These are phyloP conservation scores for Rhizopus stolonifer DNA, from an alignment of 371 early-diverging fungal species.

Conservation along the genomic window DNA sequence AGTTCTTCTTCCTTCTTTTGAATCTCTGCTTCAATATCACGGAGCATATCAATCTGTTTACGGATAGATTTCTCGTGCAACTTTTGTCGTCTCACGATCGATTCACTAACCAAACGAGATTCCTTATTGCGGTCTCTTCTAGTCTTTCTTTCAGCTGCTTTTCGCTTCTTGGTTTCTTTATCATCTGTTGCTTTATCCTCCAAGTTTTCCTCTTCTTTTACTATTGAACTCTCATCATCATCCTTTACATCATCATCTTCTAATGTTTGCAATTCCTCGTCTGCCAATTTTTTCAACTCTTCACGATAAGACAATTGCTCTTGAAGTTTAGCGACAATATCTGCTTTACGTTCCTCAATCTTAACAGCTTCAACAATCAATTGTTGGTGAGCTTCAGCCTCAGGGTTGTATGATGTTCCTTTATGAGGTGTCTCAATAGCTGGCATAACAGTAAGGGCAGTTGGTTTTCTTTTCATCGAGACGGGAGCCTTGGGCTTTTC, in stretches of 20 bases:
- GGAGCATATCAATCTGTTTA: constrained; percentile 53
- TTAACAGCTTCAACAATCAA: constrained; percentile 48
- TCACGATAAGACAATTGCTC: constrained; percentile 48
- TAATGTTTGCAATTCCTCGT: constrained; percentile 52
- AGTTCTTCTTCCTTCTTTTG: constrained; percentile 39
- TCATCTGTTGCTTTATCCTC: constrained; percentile 33
- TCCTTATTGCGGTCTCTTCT: constrained; percentile 35
- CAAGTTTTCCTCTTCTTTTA: too few species aligned
- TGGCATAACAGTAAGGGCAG: constrained; percentile 46
- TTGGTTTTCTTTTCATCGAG: constrained; percentile 49
- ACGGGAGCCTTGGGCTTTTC: constrained; percentile 51
- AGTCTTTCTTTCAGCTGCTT: constrained; percentile 47
- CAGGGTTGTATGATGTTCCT: constrained; percentile 92
- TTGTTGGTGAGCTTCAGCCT: constrained; percentile 75
- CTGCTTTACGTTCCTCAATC: constrained; percentile 50
- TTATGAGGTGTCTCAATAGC: constrained; percentile 78
- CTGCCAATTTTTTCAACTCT: constrained; percentile 42
- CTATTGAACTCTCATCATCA: too few species aligned
- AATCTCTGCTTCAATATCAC: constrained; percentile 49
- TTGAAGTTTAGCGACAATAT: constrained; percentile 47
- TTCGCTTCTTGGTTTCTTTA: constrained; percentile 39
- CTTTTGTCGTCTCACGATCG: constrained; percentile 28
- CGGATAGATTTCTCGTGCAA: constrained; percentile 53
- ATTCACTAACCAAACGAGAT: constrained; percentile 19
- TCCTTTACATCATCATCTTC: constrained; percentile 40